phyloP scores from a whole-genome alignment of 805 yeast genomes.

The Saccharomycopsis fibuligera region DNA sequence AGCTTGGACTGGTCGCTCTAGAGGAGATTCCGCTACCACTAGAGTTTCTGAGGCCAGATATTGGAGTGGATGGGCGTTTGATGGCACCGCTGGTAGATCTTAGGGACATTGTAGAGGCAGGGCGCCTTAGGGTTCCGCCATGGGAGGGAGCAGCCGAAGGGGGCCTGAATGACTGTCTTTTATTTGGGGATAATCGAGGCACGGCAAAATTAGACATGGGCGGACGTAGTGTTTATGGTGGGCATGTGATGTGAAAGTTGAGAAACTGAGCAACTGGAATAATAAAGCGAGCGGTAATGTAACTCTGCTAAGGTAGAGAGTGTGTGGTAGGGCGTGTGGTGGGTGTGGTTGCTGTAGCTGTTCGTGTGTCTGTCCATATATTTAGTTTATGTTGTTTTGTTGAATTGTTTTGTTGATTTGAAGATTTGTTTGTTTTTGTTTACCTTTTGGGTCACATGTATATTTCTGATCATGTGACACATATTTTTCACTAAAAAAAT shows the following conservation, averaged over 20 bases:
- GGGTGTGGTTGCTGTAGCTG: no score
- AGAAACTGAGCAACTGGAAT: no score
- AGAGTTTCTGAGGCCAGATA: neutral
- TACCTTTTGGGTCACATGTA: no score
- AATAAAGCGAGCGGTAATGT: no score
- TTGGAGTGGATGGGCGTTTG: constrained; percentile 18
- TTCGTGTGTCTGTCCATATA: no score
- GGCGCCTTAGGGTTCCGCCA: constrained; percentile 5
- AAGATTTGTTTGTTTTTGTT: no score
- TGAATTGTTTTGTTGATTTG: no score
- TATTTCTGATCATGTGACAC: no score
- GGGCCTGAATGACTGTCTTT: neutral
- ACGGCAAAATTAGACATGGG: constrained; percentile 3
- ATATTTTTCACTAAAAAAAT: no score
- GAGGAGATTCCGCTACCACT: constrained; percentile 9
- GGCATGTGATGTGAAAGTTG: neutral
- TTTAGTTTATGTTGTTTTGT: no score
- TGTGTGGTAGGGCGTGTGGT: no score
- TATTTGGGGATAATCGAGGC: constrained; percentile 12
- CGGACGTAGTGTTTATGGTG: neutral
- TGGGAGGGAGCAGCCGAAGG: neutral
- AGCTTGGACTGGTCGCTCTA: constrained; percentile 21
- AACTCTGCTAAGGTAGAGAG: no score
- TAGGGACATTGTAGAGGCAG: constrained; percentile 18
- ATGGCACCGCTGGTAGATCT: constrained; percentile 10